These are phyloP conservation scores for Eucalyptus guilfoylei DNA, from an alignment of 345 rosid species.

Conservation along the genomic window DNA sequence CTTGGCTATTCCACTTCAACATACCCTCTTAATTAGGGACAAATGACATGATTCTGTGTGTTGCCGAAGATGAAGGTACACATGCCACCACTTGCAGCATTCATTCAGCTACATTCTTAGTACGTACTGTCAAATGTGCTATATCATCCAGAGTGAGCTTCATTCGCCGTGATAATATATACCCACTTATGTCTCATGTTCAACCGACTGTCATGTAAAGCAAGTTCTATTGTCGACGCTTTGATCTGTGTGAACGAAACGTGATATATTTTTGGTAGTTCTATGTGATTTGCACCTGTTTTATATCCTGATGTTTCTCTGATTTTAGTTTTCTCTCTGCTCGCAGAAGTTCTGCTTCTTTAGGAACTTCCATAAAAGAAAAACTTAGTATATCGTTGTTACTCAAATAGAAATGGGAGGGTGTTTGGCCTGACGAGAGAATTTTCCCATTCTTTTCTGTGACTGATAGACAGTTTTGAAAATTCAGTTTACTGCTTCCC, in stretches of 20 bases:
- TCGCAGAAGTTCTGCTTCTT: neutral
- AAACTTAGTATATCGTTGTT: neutral
- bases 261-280: neutral
- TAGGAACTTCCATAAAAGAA: neutral
- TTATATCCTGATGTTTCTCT: neutral
- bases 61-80: neutral
- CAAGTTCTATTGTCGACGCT: neutral
- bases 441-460: neutral
- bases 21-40: slow-evolving; percentile 22
- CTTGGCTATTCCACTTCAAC: slow-evolving; percentile 94
- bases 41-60: neutral
- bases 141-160: neutral
- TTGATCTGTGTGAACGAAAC: neutral
- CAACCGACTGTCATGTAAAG: neutral
- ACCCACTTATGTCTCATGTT: neutral
- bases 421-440: neutral
- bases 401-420: neutral
- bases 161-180: neutral
- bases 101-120: neutral
- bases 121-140: neutral
- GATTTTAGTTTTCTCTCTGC: neutral
- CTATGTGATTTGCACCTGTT: neutral
- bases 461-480: neutral
- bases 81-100: neutral
- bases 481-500: neutral